Evolutionary conservation across 495 filamentous ascomycete species (phyloP).

Genomic region (Xeromyces bisporus): DNA sequence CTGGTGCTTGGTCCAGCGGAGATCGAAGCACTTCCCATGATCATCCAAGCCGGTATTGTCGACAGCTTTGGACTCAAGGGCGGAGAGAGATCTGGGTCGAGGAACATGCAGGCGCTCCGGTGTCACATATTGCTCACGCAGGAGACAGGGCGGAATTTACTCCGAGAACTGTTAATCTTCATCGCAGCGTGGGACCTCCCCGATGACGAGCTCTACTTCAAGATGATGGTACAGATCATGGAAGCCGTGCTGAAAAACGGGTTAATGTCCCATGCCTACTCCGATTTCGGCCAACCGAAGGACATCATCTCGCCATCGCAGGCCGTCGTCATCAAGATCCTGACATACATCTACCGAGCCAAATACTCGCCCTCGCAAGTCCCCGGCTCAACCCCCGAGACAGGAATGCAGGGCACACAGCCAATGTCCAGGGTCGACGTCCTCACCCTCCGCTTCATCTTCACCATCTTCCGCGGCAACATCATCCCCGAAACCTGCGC

Average conservation of each 20-base stretch:
- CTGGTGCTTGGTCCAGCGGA: slow-evolving; percentile 82
- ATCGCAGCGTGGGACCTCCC: slow-evolving; percentile 91
- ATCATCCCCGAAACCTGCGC: slow-evolving; percentile 85
- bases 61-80: slow-evolving; percentile 29
- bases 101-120: slow-evolving; percentile 68
- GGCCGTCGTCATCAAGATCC: slow-evolving; percentile 73
- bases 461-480: slow-evolving; percentile 76
- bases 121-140: slow-evolving; percentile 78
- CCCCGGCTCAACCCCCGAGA: slow-evolving; percentile 23
- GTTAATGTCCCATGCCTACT: slow-evolving; percentile 76
- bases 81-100: slow-evolving; percentile 39
- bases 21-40: slow-evolving; percentile 90
- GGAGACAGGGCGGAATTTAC: slow-evolving; percentile 69
- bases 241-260: slow-evolving; percentile 77
- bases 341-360: slow-evolving; percentile 73
- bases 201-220: slow-evolving; percentile 82
- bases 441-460: slow-evolving; percentile 70
- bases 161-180: slow-evolving; percentile 83
- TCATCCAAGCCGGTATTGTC: slow-evolving; percentile 77
- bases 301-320: slow-evolving; percentile 92
- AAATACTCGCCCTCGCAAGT: slow-evolving; percentile 40
- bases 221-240: slow-evolving; percentile 89
- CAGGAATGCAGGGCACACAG: slow-evolving; percentile 17
- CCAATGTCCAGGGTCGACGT: slow-evolving; percentile 39
- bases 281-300: slow-evolving; percentile 77